Percentiles rank a stretch among this genome's conserved stretches.
phyloP scores from a whole-genome alignment of 345 rosid species.

The Ricinus communis region DNA sequence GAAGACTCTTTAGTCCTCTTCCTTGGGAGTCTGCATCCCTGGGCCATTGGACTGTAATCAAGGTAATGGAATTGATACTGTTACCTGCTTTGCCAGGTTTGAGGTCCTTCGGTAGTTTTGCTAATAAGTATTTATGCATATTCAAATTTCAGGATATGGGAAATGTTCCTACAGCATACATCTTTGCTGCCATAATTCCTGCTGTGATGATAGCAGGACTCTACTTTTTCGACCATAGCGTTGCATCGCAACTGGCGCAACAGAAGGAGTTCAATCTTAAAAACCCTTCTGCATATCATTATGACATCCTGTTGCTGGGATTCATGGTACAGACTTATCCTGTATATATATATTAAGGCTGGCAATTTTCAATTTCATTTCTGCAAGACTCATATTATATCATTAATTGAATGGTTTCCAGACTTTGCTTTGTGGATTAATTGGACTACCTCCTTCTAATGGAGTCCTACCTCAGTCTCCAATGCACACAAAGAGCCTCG shows the following conservation, averaged over 20 bases:
- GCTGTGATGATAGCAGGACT: constrained; percentile 81
- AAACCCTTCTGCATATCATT: constrained; percentile 76
- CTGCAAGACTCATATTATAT: neutral
- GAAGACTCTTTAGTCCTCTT: constrained; percentile 74
- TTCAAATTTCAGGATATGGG: constrained; percentile 63
- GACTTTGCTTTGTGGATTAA: constrained; percentile 81
- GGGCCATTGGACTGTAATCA: constrained; percentile 71
- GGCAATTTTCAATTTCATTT: neutral
- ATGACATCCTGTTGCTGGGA: constrained; percentile 70
- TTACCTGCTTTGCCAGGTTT: neutral
- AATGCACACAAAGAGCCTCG: constrained; percentile 88
- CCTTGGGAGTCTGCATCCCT: constrained; percentile 63
- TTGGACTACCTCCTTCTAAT: constrained; percentile 81
- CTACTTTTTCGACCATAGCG: constrained; percentile 83
- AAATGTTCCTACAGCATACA: constrained; percentile 54
- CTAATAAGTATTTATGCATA: neutral
- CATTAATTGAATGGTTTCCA: constrained; percentile 22
- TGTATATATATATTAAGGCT: neutral
- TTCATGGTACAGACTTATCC: constrained; percentile 47
- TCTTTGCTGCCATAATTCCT: constrained; percentile 73
- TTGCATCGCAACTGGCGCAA: constrained; percentile 81
- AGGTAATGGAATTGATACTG: constrained; percentile 34
- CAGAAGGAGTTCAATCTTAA: constrained; percentile 85
- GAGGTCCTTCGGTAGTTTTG: too few species aligned
- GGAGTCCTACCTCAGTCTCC: constrained; percentile 97